These are phyloP conservation scores for Yamadazyma tumulicola DNA, from an alignment of 805 yeast genomes.

Conservation along the genomic window DNA sequence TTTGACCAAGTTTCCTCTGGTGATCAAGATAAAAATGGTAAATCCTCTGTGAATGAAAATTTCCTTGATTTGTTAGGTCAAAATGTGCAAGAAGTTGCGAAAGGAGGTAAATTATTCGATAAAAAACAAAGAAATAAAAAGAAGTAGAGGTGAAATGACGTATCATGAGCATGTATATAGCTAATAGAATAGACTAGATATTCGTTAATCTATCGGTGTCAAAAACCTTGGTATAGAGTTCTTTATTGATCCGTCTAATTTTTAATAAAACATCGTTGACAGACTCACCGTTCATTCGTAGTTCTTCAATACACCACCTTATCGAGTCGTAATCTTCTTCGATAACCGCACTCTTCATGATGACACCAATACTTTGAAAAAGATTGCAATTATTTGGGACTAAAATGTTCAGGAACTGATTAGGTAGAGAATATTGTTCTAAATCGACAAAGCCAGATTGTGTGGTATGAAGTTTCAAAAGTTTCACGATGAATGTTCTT, in stretches of 20 bases:
- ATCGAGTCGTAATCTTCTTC: conserved; percentile 21
- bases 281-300: conserved; percentile 24
- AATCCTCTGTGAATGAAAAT: conserved; percentile 32
- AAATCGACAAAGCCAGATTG: conserved; percentile 4
- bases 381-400: conserved; percentile 12
- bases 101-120: conserved; percentile 51
- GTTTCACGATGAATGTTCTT: conserved; percentile 1
- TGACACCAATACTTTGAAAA: conserved; percentile 17
- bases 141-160: conserved; percentile 11
- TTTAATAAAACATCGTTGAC: conserved; percentile 12
- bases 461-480: not conserved
- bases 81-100: conserved; percentile 50
- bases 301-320: conserved; percentile 29
- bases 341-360: conserved; percentile 20
- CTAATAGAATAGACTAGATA: conserved; percentile 1
- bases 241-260: not conserved
- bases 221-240: not conserved
- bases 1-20: conserved; percentile 23
- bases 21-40: conserved; percentile 7
- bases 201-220: not conserved
- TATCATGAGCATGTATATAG: conserved; percentile 3
- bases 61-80: conserved; percentile 60
- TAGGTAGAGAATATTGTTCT: conserved; percentile 2
- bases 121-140: conserved; percentile 45
- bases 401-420: conserved; percentile 3